Percentiles rank a stretch among this genome's conserved stretches.
Conservation (phyloP, 345 rosid species). For the Trapa incisa region DNA sequence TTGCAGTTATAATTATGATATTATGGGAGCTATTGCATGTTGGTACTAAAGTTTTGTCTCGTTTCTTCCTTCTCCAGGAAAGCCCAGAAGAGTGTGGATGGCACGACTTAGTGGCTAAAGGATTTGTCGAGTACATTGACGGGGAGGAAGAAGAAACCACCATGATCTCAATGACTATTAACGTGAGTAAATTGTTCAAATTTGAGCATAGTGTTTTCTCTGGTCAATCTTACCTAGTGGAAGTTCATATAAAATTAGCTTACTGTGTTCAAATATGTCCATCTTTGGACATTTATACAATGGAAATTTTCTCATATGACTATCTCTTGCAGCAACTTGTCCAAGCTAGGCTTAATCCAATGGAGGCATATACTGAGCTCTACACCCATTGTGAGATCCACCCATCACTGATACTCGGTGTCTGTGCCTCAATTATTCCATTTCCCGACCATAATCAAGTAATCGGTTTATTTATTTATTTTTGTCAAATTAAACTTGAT, state of each 20-base stretch:
- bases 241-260: not conserved
- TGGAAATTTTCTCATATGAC: not conserved
- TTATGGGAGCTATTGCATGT: not conserved
- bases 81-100: slow-evolving; percentile 78
- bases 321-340: slow-evolving; percentile 58
- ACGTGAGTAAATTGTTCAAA: slow-evolving; percentile 34
- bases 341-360: slow-evolving; percentile 62
- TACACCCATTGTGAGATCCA: slow-evolving; percentile 99
- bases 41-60: not conserved
- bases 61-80: slow-evolving; percentile 35
- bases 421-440: slow-evolving; percentile 97
- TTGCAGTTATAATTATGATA: not conserved
- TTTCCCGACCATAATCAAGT: slow-evolving; percentile 99
- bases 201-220: not conserved
- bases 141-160: slow-evolving; percentile 99
- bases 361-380: slow-evolving; percentile 71
- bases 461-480: not conserved
- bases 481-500: slow-evolving; percentile 2
- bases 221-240: not conserved
- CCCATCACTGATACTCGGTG: slow-evolving; percentile 91
- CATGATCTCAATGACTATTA: slow-evolving; percentile 98
- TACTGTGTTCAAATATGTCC: not conserved
- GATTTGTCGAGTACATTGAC: slow-evolving; percentile 85
- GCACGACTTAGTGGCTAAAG: slow-evolving; percentile 86
- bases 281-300: not conserved